Evolutionary conservation across 305 asterid genomes (phyloP).

Genomic region (Andrographis paniculata): DNA sequence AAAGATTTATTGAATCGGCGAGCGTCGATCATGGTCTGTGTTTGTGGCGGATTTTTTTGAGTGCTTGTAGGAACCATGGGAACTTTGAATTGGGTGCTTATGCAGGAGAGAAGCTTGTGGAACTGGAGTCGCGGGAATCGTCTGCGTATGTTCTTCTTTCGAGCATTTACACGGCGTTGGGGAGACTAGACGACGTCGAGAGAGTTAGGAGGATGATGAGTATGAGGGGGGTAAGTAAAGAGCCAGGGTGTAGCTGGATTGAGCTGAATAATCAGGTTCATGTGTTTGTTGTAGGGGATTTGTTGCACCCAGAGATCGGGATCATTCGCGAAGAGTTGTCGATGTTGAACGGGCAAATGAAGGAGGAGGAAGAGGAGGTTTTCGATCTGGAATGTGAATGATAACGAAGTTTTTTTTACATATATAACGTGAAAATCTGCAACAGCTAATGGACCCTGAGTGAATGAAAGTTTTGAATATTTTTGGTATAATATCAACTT

Average conservation of each 20-base stretch:
- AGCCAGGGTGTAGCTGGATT: slow-evolving; percentile 96
- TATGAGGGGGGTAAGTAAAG: slow-evolving; percentile 59
- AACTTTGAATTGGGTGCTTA: slow-evolving; percentile 77
- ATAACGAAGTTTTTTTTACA: no score
- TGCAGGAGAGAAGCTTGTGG: slow-evolving; percentile 79
- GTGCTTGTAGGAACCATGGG: slow-evolving; percentile 66
- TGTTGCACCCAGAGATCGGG: slow-evolving; percentile 55
- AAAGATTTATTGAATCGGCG: slow-evolving; percentile 62
- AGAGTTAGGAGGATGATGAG: slow-evolving; percentile 66
- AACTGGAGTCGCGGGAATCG: slow-evolving; percentile 68
- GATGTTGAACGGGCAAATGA: slow-evolving; percentile 47
- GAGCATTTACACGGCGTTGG: slow-evolving; percentile 70
- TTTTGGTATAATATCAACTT: no score
- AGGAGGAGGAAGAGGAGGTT: slow-evolving; percentile 24
- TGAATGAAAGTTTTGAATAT: no score
- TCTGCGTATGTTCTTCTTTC: slow-evolving; percentile 80
- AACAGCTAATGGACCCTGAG: no score
- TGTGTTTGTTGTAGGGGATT: slow-evolving; percentile 76
- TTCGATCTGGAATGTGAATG: background rate
- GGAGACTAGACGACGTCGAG: slow-evolving; percentile 52
- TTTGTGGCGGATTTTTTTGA: slow-evolving; percentile 74
- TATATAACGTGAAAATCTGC: no score
- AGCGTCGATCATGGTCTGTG: slow-evolving; percentile 51
- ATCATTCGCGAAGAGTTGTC: slow-evolving; percentile 37
- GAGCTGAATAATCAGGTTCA: slow-evolving; percentile 75